These are phyloP conservation scores for Anaeromyces robustus DNA, from an alignment of 192 early-diverging fungal genomes.

Conservation along the genomic window DNA sequence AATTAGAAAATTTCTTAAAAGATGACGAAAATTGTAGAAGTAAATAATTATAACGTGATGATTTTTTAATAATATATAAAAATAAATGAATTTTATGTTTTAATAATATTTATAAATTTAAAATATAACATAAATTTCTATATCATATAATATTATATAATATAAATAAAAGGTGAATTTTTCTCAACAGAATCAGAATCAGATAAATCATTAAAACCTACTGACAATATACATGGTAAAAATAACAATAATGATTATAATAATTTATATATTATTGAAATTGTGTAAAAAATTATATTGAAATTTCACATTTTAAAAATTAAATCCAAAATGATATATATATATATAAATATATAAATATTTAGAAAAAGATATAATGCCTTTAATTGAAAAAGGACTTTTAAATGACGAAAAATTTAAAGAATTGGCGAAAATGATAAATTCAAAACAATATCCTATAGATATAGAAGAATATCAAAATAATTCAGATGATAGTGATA, in stretches of 20 bases:
- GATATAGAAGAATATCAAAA: neutral
- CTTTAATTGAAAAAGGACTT: neutral
- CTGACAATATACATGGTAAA: neutral
- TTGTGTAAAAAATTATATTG: too few relatives aligned
- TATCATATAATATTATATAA: too few relatives aligned
- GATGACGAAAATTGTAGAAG: neutral
- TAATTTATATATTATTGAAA: too few relatives aligned
- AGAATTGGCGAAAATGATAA: neutral
- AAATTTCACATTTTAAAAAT: too few relatives aligned
- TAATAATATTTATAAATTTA: too few relatives aligned
- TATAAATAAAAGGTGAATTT: neutral
- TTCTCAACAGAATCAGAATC: neutral
- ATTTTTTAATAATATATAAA: too few relatives aligned
- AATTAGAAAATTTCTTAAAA: neutral
- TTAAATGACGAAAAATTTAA: neutral
- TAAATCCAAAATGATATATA: too few relatives aligned
- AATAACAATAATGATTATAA: too few relatives aligned
- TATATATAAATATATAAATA: too few relatives aligned
- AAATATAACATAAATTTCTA: too few relatives aligned
- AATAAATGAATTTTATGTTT: too few relatives aligned
- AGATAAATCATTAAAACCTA: neutral
- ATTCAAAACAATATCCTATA: neutral
- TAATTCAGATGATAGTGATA: neutral
- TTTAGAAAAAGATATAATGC: neutral
- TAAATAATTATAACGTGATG: neutral